Evolutionary conservation across 805 yeast species (phyloP), one percentile per base, ranked within the genome.

Genomic region (Geotrichum ghanense): DNA sequence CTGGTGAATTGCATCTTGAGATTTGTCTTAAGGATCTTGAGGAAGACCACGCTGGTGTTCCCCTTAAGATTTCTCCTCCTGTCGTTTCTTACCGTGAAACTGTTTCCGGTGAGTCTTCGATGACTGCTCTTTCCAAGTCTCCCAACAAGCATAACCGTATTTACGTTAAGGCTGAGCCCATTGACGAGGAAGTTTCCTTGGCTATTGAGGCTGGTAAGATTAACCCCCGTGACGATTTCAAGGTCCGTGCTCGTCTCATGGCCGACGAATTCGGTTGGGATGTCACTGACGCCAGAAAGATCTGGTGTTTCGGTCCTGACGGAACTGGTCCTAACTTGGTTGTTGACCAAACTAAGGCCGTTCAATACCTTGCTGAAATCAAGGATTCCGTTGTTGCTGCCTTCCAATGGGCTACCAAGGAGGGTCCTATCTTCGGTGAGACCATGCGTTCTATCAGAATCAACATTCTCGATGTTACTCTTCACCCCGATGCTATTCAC

Each of bases 291-390:
- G 98, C 97, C 75, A 89, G 98, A 84, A 90, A 92, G 92, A 92
- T 90, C 70, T 90, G 98, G 98, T 87, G 96, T 84, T 90, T 90
- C 88, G 98, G 98, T 78, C 97, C 98, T 71, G 98, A 90, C 69
- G 97, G 97, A 75, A 81, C 77, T 72, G 98, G 98, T 76, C 89
- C 98, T 67, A 90, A 90, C 79, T 74, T 92, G 68, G 97, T 90
- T 68, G 95, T 90, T 73, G 98, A 90, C 79, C 97, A 89, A 77
- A 90, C 97, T 68, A 90, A 90, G 90, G 98, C 98, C 67, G 97
- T 90, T 56, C 97, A 92, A 79, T 90, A 89, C 88, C 82, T 90
- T 76, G 73, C 78, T 73, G 98, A 90, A 81, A 92, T 92, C 81
- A 90, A 90, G 86, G 98, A 90, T 75, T 90, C 95, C 67, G 96